Evolutionary conservation across 1,139 yeast genomes (phyloP), one percentile per base, ranked within the genome.

Genomic region (Lodderomyces oxycetoniae): DNA sequence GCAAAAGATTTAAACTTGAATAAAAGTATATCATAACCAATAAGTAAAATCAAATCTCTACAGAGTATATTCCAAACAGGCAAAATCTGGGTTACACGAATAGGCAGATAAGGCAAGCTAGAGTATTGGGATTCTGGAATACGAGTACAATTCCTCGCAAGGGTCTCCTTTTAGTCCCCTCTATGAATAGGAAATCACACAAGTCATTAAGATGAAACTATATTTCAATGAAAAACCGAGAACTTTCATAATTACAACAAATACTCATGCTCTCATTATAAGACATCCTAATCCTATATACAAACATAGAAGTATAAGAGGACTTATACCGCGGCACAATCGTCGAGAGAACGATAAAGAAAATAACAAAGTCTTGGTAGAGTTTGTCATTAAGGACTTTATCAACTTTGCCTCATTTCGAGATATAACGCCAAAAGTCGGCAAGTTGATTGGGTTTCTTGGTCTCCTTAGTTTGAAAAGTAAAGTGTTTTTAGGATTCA

Each of bases 391-490:
- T 19, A 47, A 46, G n/a, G 63, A 59, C 3, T 48, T 57, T 31
- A 49, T 73, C 19, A 65, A 69, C 36, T 49, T 71, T 19, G 38
- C 54, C 15, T 53, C 55, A 5, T 77, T 63, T 44, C 55, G 55
- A 26, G 77, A 72, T 36, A 51, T 74, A 6, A 60, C 71, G 3
- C 60, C 64, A 1, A 42, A 50, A 9, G 49, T 45, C 25, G 52
- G 58, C 30, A 57, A 58, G 30, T 61, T 77, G 30, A 55, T 63
- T 40, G 89, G 85, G 2, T 66, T 81, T 26, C 52, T 81, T 24
- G 93, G 93, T 1, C 53, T 82, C 17, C 58, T 79, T 17, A 61
- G 68, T 24, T 55, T 79, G 15, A 77, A 79, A 43, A 73, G 73
- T 4, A 63, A 67, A 32, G 63, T 76, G 5, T 80, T 68, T 46